Evolutionary conservation across 2,329 filamentous ascomycete genomes (phyloP).

Genomic region (Arthrobotrys megalospora): DNA sequence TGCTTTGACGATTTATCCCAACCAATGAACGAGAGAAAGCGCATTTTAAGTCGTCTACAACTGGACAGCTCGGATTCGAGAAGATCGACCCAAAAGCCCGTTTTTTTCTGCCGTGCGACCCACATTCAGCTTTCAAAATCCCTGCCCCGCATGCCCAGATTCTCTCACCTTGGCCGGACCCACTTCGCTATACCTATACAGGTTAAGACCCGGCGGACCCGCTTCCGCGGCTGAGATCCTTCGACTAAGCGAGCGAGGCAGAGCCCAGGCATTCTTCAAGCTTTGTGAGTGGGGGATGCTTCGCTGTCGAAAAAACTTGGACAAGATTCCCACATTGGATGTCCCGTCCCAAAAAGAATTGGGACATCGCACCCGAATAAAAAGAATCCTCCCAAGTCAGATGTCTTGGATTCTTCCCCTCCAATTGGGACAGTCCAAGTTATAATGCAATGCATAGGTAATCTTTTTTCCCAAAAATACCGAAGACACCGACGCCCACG

Average conservation of each 20-base stretch:
- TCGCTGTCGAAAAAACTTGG: conserved; percentile 4
- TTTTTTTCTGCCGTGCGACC: conserved; percentile 49
- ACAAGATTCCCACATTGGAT: conserved; percentile 15
- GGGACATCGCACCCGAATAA: conserved; percentile 18
- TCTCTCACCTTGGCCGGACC: conserved; percentile 22
- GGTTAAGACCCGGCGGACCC: conserved; percentile 45
- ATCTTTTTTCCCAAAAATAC: conserved; percentile 10
- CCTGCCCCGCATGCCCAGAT: conserved; percentile 33
- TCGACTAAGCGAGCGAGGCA: conserved; percentile 52
- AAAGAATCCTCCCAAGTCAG: neutral
- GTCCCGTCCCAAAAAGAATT: neutral
- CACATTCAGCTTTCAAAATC: conserved; percentile 50
- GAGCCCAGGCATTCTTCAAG: conserved; percentile 40
- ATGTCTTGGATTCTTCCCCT: neutral
- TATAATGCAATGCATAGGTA: neutral
- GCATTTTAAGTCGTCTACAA: conserved; percentile 8
- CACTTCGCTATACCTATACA: conserved; percentile 13
- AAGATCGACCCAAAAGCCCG: conserved; percentile 6
- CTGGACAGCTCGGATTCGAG: conserved; percentile 3
- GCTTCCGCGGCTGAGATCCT: conserved; percentile 55
- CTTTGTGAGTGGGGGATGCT: conserved; percentile 14
- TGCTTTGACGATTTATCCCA: neutral
- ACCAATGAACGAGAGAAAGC: neutral
- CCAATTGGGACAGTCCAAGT: neutral
- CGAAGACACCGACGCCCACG: neutral